These are phyloP conservation scores for Boeremia lycopersici DNA, from an alignment of 2,329 filamentous ascomycete species.

Conservation along the genomic window DNA sequence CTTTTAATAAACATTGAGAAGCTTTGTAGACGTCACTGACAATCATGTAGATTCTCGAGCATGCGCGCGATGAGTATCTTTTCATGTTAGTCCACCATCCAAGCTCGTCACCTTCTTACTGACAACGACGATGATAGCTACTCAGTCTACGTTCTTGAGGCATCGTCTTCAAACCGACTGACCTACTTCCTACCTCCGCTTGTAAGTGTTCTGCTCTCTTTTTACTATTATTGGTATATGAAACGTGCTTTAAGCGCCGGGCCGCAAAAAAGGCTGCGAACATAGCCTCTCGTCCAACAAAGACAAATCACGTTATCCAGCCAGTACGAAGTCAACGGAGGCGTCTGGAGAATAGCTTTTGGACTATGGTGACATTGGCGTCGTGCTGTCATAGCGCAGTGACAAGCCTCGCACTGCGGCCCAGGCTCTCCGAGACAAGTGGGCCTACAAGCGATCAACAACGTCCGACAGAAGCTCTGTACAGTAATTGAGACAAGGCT, in stretches of 20 bases:
- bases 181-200: constrained; percentile 57
- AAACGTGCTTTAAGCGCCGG: constrained; percentile 45
- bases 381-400: constrained; percentile 12
- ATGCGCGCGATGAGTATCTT: constrained; percentile 75
- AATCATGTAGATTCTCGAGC: constrained; percentile 59
- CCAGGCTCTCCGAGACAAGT: constrained; percentile 28
- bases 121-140: constrained; percentile 56
- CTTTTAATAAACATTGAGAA: not conserved
- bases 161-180: constrained; percentile 55
- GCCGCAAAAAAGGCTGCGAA: constrained; percentile 27
- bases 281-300: constrained; percentile 38
- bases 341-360: not conserved
- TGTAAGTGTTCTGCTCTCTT: constrained; percentile 43
- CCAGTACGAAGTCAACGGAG: constrained; percentile 10
- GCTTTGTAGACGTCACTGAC: constrained; percentile 22
- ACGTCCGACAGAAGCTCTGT: not conserved
- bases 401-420: constrained; percentile 32
- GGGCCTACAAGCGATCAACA: not conserved
- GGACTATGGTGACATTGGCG: constrained; percentile 8
- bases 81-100: constrained; percentile 65
- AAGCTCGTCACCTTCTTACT: constrained; percentile 49
- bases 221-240: constrained; percentile 31
- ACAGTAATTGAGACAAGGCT: constrained; percentile 32
- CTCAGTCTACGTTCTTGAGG: constrained; percentile 61
- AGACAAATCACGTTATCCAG: constrained; percentile 24